These are phyloP conservation scores for Zizania palustris DNA, from an alignment of 202 grass and related monocot species.

Conservation along the genomic window DNA sequence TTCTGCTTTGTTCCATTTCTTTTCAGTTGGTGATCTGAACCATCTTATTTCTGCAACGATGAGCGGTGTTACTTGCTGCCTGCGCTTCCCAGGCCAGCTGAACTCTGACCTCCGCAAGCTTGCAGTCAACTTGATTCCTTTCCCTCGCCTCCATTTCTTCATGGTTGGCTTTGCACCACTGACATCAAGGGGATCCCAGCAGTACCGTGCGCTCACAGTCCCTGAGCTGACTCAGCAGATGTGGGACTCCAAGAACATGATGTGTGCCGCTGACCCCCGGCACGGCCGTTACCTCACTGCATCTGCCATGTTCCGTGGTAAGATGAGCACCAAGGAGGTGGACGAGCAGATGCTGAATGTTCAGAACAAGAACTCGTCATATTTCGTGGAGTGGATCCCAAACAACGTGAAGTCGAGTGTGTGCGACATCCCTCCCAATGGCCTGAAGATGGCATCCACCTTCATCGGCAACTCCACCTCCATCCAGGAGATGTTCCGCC, in stretches of 20 bases:
- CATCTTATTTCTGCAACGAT: constrained; percentile 80
- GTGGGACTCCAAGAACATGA: constrained; percentile 88
- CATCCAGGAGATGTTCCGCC: constrained; percentile 83
- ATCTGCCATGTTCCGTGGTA: constrained; percentile 78
- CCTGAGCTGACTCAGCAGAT: constrained; percentile 76
- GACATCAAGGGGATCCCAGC: constrained; percentile 70
- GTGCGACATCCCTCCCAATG: constrained; percentile 65
- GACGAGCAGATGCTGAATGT: constrained; percentile 74
- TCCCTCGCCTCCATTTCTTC: constrained; percentile 82
- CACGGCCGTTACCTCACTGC: constrained; percentile 73
- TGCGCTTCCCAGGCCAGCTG: constrained; percentile 71
- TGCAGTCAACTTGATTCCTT: constrained; percentile 73
- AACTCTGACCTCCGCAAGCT: constrained; percentile 79
- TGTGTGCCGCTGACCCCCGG: constrained; percentile 67
- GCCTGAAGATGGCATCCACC: constrained; percentile 65
- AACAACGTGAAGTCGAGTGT: constrained; percentile 82
- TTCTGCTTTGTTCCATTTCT: not conserved
- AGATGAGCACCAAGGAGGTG: constrained; percentile 88
- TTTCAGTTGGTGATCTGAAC: constrained; percentile 78
- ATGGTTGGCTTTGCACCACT: constrained; percentile 77
- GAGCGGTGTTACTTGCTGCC: constrained; percentile 79
- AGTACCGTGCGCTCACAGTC: constrained; percentile 67
- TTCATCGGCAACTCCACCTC: constrained; percentile 76
- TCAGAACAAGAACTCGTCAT: constrained; percentile 84
- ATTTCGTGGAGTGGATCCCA: constrained; percentile 82